These are phyloP conservation scores for Lactarius vividus DNA, from an alignment of 768 basidiomycete species.

Conservation along the genomic window DNA sequence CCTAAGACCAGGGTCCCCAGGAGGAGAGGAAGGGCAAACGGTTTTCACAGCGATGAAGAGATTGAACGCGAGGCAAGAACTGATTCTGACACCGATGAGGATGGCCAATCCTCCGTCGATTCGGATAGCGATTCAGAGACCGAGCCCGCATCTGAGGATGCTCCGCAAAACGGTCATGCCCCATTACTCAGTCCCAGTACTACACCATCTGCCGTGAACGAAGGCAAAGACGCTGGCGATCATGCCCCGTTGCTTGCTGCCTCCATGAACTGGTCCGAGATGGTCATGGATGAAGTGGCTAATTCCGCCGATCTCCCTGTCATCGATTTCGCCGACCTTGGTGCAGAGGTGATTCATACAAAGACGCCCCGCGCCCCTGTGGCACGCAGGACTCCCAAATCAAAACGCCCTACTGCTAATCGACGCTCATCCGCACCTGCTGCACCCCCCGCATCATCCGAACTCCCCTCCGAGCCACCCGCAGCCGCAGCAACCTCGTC, in stretches of 20 bases:
- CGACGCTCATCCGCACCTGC: constrained; percentile 34
- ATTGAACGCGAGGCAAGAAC: constrained; percentile 67
- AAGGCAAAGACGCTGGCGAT: constrained; percentile 22
- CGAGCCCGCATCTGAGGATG: constrained; percentile 66
- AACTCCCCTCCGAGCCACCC: constrained; percentile 34
- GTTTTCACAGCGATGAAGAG: constrained; percentile 70
- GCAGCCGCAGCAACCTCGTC: constrained; percentile 34
- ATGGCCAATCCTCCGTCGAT: constrained; percentile 51
- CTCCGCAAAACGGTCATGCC: constrained; percentile 47
- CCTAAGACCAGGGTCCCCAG: constrained; percentile 47
- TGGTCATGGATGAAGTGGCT: constrained; percentile 72
- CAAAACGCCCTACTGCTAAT: constrained; percentile 36
- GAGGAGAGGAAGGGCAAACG: constrained; percentile 61
- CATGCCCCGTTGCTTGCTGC: constrained; percentile 53
- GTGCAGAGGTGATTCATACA: constrained; percentile 31
- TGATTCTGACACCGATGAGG: constrained; percentile 66
- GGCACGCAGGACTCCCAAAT: constrained; percentile 31
- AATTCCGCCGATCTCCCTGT: constrained; percentile 69
- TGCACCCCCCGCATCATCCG: constrained; percentile 25
- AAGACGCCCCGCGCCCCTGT: constrained; percentile 33
- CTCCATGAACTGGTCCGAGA: constrained; percentile 71
- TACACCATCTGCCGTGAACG: constrained; percentile 40
- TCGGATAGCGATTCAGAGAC: constrained; percentile 69
- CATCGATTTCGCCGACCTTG: constrained; percentile 72
- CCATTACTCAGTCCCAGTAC: constrained; percentile 65